phyloP scores from a whole-genome alignment of 2,329 filamentous ascomycete species.

The Diaporthe velutina region DNA sequence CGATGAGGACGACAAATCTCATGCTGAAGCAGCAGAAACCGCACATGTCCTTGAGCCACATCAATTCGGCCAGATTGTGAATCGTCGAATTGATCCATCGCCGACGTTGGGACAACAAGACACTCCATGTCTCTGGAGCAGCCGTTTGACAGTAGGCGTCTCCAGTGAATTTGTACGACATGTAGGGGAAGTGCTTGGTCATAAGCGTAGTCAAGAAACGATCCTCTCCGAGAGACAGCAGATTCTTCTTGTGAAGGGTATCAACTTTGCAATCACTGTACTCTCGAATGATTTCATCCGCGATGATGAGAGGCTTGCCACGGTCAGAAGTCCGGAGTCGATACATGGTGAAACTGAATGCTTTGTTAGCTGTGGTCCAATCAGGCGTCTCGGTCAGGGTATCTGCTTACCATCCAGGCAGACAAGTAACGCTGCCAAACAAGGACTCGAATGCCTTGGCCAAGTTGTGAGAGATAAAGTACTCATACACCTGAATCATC shows the following conservation, averaged over 20 bases:
- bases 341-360: slow-evolving; percentile 95
- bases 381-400: not conserved
- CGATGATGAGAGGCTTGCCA: slow-evolving; percentile 93
- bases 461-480: slow-evolving; percentile 98
- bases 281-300: slow-evolving; percentile 87
- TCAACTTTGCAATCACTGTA: slow-evolving; percentile 92
- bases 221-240: slow-evolving; percentile 94
- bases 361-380: slow-evolving; percentile 51
- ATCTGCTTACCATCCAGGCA: slow-evolving; percentile 91
- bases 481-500: slow-evolving; percentile 99
- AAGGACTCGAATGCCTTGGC: slow-evolving; percentile 97
- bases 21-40: slow-evolving; percentile 99
- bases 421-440: slow-evolving; percentile 97
- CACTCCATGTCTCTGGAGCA: slow-evolving; percentile 93
- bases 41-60: slow-evolving; percentile 92
- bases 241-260: slow-evolving; percentile 96
- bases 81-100: slow-evolving; percentile 99
- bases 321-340: slow-evolving; percentile 93
- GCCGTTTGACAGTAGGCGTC: slow-evolving; percentile 95
- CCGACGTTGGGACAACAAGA: slow-evolving; percentile 96
- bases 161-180: slow-evolving; percentile 96
- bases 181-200: slow-evolving; percentile 96
- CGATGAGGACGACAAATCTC: slow-evolving; percentile 95
- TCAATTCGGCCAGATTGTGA: slow-evolving; percentile 93
- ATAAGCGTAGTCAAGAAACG: slow-evolving; percentile 96